Evolutionary conservation across 768 basidiomycete species (phyloP).

Genomic region (Pleurotus salmoneostramineus): DNA sequence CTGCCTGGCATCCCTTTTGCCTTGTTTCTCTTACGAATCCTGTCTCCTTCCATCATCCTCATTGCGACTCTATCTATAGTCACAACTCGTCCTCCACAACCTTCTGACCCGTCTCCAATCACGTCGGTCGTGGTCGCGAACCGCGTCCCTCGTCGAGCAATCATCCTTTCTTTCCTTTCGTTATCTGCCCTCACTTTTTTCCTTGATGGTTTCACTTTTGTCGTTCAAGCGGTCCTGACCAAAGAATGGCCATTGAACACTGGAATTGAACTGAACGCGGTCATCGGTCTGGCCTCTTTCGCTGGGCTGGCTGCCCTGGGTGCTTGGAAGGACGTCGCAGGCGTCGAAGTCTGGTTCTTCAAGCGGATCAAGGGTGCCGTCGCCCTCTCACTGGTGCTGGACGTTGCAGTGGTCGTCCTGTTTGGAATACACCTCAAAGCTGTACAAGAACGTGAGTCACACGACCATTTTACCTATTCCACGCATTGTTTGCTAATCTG

Average conservation of each 20-base stretch:
- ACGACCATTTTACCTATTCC: background rate
- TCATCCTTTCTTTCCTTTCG: conserved; percentile 71
- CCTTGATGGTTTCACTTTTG: conserved; percentile 72
- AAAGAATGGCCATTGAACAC: conserved; percentile 61
- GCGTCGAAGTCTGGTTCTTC: conserved; percentile 64
- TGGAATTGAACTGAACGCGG: conserved; percentile 63
- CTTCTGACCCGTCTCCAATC: conserved; percentile 59
- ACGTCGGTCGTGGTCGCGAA: conserved; percentile 74
- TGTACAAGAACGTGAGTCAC: conserved; percentile 28
- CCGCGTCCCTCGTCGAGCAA: conserved; percentile 67
- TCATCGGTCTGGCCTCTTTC: conserved; percentile 68
- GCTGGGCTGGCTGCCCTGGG: conserved; percentile 71
- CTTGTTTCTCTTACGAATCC: conserved; percentile 55
- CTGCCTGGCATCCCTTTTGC: conserved; percentile 22
- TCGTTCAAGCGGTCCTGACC: conserved; percentile 58
- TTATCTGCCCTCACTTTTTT: conserved; percentile 71
- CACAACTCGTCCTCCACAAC: conserved; percentile 39
- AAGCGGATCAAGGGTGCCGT: conserved; percentile 54
- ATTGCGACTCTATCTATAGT: conserved; percentile 60
- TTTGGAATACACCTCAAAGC: conserved; percentile 38
- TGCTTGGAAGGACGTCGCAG: conserved; percentile 74
- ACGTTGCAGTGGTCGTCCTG: conserved; percentile 56
- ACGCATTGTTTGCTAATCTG: background rate
- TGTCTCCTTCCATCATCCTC: conserved; percentile 66
- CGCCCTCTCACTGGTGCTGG: conserved; percentile 49